These are phyloP conservation scores for Barnettozyma pratensis DNA, from an alignment of 805 yeast genomes.

Conservation along the genomic window DNA sequence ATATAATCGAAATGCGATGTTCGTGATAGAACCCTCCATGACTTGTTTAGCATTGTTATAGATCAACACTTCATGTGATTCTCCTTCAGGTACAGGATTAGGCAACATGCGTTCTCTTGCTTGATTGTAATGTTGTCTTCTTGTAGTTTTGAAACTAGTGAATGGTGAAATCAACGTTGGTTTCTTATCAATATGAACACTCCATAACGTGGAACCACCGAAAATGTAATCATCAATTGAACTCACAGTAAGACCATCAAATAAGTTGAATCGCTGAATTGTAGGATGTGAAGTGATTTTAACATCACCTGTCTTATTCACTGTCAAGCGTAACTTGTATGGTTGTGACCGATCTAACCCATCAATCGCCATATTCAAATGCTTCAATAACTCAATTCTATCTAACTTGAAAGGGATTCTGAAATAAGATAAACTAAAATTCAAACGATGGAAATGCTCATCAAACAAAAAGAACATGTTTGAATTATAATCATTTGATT, in stretches of 20 bases:
- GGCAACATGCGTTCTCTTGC: slow-evolving; percentile 50
- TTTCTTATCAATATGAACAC: slow-evolving; percentile 54
- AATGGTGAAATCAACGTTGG: slow-evolving; percentile 60
- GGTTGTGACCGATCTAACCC: slow-evolving; percentile 28
- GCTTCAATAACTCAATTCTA: slow-evolving; percentile 34
- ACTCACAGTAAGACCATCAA: slow-evolving; percentile 22
- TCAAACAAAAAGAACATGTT: slow-evolving; percentile 52
- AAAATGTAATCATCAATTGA: slow-evolving; percentile 20
- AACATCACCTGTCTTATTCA: slow-evolving; percentile 33
- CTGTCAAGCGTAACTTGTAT: slow-evolving; percentile 44
- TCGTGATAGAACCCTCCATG: slow-evolving; percentile 81
- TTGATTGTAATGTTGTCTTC: slow-evolving; percentile 53
- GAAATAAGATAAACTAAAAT: slow-evolving; percentile 51
- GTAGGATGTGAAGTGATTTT: slow-evolving; percentile 31
- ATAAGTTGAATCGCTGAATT: slow-evolving; percentile 27
- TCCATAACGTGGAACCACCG: slow-evolving; percentile 38
- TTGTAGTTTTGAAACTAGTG: slow-evolving; percentile 85
- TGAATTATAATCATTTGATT: slow-evolving; percentile 11
- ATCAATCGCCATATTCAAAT: slow-evolving; percentile 34
- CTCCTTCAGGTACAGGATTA: slow-evolving; percentile 19
- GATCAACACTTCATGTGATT: slow-evolving; percentile 64
- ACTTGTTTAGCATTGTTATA: slow-evolving; percentile 55
- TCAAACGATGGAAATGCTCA: slow-evolving; percentile 59
- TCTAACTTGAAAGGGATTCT: slow-evolving; percentile 41
- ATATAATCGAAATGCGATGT: slow-evolving; percentile 52